Evolutionary conservation across 1,284 basidiomycete genomes (phyloP).

Genomic region (Vanrija pseudolonga): DNA sequence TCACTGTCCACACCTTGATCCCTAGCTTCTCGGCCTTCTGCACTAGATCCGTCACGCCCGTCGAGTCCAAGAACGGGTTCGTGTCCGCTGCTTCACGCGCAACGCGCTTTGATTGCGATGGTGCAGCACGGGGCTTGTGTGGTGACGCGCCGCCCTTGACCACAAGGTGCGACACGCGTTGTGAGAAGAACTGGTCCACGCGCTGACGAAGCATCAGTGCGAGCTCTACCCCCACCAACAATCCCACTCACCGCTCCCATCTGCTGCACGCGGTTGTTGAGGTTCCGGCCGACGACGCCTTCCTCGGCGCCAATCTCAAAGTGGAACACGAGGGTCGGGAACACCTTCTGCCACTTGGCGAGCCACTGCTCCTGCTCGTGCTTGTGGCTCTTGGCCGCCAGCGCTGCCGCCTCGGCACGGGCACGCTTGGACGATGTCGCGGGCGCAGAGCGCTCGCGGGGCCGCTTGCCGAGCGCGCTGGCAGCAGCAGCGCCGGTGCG

Average conservation of each 20-base stretch:
- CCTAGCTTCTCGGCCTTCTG: constrained; percentile 70
- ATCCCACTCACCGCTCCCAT: constrained; percentile 70
- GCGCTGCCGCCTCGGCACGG: constrained; percentile 6
- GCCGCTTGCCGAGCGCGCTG: constrained; percentile 12
- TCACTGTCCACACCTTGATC: constrained; percentile 84
- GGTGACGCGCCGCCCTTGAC: constrained; percentile 30
- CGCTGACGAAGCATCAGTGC: constrained; percentile 3
- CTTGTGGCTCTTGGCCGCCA: constrained; percentile 10
- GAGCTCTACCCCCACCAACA: no score
- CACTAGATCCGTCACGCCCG: constrained; percentile 58
- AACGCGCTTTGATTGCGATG: neutral
- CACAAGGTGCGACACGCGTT: constrained; percentile 79
- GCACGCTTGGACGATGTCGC: constrained; percentile 5
- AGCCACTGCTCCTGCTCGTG: constrained; percentile 68
- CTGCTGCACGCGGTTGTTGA: constrained; percentile 59
- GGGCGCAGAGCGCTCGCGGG: constrained; percentile 2
- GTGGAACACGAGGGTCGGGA: constrained; percentile 80
- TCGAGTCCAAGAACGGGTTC: constrained; percentile 46
- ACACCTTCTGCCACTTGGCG: constrained; percentile 76
- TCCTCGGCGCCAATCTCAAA: constrained; percentile 60
- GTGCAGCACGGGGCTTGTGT: constrained; percentile 51
- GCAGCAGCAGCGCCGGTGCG: no score
- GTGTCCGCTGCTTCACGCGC: neutral
- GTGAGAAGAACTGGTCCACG: constrained; percentile 82
- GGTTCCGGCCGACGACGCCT: constrained; percentile 51